Conservation (phyloP, 352 stramenopile genomes). For the Hyaloperonospora brassicae region DNA sequence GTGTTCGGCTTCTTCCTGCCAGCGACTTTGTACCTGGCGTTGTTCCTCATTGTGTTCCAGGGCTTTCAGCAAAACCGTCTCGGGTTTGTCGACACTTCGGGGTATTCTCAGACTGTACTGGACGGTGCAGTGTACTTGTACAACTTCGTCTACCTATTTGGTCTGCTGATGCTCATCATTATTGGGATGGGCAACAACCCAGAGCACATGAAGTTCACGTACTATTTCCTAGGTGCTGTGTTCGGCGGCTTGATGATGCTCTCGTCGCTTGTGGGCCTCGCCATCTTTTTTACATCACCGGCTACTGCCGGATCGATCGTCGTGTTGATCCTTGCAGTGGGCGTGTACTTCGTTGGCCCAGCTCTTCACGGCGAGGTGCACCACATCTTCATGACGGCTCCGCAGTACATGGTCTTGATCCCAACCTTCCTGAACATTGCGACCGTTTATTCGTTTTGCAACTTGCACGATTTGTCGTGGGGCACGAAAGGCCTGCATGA, state of each 20-base stretch:
- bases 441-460: constrained; percentile 87
- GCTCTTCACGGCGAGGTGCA: constrained; percentile 74
- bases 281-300: constrained; percentile 66
- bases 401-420: constrained; percentile 81
- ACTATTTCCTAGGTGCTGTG: constrained; percentile 67
- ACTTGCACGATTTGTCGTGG: constrained; percentile 84
- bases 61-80: constrained; percentile 83
- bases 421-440: constrained; percentile 87
- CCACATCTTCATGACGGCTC: constrained; percentile 80
- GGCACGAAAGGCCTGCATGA: constrained; percentile 71
- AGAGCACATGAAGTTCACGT: constrained; percentile 83
- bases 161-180: constrained; percentile 76
- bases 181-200: constrained; percentile 82
- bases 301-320: constrained; percentile 43
- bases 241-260: constrained; percentile 79
- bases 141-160: constrained; percentile 75
- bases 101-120: constrained; percentile 45
- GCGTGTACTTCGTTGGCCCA: constrained; percentile 76
- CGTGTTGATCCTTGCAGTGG: constrained; percentile 58
- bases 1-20: constrained; percentile 66
- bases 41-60: constrained; percentile 85
- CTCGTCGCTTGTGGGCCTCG: constrained; percentile 58
- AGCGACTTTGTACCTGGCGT: constrained; percentile 75
- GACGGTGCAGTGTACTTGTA: constrained; percentile 67
- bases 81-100: constrained; percentile 72